Percentiles rank a stretch among this genome's conserved stretches.
These are phyloP conservation scores for Phyllosticta capitalensis DNA, from an alignment of 2,329 filamentous ascomycete genomes.

Conservation along the genomic window DNA sequence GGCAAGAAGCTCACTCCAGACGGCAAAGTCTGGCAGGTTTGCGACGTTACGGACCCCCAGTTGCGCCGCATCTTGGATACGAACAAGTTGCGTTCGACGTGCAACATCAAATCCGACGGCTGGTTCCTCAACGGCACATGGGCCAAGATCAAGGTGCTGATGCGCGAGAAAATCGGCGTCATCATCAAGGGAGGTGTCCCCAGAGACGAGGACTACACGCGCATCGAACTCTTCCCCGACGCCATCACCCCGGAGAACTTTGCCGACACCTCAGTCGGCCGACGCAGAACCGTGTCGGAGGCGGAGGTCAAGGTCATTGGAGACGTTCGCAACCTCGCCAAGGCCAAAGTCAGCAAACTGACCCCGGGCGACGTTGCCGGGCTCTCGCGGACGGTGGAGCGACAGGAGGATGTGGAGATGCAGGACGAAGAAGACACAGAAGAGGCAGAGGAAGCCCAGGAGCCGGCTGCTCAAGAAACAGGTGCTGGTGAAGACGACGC, in stretches of 20 bases:
- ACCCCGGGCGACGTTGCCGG: neutral
- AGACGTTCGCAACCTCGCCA: slow-evolving; percentile 9
- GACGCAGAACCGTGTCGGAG: neutral
- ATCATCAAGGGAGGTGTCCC: slow-evolving; percentile 39
- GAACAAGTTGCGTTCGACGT: slow-evolving; percentile 39
- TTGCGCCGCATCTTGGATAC: slow-evolving; percentile 57
- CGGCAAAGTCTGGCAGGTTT: slow-evolving; percentile 89
- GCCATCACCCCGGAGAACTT: slow-evolving; percentile 21
- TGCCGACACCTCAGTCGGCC: slow-evolving; percentile 14
- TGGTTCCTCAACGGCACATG: slow-evolving; percentile 79
- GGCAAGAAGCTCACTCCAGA: slow-evolving; percentile 65
- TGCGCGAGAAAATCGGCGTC: slow-evolving; percentile 69
- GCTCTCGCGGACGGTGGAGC: slow-evolving; percentile 14
- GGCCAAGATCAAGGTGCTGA: slow-evolving; percentile 74
- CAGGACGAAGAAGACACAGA: slow-evolving; percentile 14
- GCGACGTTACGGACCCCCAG: slow-evolving; percentile 78
- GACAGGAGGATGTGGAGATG: slow-evolving; percentile 8
- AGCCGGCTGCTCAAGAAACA: neutral
- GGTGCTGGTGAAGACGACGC: slow-evolving; percentile 1
- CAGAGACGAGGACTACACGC: slow-evolving; percentile 27
- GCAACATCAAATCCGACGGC: slow-evolving; percentile 48
- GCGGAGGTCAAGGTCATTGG: slow-evolving; percentile 1
- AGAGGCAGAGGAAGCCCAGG: neutral
- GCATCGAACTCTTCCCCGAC: slow-evolving; percentile 30
- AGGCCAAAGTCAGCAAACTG: slow-evolving; percentile 2